These are phyloP conservation scores for Blastomyces emzantsi DNA, from an alignment of 2,329 filamentous ascomycete species.

Conservation along the genomic window DNA sequence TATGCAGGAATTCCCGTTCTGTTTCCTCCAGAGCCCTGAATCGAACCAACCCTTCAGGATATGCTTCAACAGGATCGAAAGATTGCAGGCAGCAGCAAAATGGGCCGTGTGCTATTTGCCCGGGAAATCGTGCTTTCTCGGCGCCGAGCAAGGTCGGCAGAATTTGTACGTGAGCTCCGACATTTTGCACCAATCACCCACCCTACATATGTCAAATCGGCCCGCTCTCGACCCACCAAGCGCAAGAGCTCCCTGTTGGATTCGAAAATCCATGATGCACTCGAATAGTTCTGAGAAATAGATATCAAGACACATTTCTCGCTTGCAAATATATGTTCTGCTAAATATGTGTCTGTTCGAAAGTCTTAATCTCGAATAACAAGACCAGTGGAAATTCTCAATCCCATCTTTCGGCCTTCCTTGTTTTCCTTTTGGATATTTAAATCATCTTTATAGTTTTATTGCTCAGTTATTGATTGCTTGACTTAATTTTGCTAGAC, in stretches of 20 bases:
- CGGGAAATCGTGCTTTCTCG: background rate
- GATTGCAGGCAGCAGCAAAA: background rate
- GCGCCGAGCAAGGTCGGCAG: background rate
- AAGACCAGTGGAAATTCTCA: background rate
- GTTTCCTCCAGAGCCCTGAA: background rate
- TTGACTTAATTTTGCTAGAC: background rate
- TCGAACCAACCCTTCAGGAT: background rate
- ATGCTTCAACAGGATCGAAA: too few relatives aligned
- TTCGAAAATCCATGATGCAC: background rate
- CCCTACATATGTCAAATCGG: background rate
- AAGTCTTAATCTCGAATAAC: background rate
- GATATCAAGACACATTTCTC: background rate
- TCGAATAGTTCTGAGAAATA: background rate
- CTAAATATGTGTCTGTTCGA: too few relatives aligned
- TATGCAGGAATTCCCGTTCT: background rate
- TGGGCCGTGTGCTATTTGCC: background rate
- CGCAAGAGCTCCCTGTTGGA: background rate
- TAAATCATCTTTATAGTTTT: background rate
- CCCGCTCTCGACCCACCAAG: background rate
- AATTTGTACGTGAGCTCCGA: conserved; percentile 4
- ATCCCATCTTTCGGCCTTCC: background rate
- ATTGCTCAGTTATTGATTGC: background rate
- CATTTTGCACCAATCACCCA: background rate
- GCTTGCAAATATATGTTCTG: background rate
- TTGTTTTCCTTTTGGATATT: background rate